A percentile compares a stretch with the other conserved stretches of the same genome.
These are phyloP conservation scores for Elongisporangium undulatum DNA, from an alignment of 352 stramenopile species.

Conservation along the genomic window DNA sequence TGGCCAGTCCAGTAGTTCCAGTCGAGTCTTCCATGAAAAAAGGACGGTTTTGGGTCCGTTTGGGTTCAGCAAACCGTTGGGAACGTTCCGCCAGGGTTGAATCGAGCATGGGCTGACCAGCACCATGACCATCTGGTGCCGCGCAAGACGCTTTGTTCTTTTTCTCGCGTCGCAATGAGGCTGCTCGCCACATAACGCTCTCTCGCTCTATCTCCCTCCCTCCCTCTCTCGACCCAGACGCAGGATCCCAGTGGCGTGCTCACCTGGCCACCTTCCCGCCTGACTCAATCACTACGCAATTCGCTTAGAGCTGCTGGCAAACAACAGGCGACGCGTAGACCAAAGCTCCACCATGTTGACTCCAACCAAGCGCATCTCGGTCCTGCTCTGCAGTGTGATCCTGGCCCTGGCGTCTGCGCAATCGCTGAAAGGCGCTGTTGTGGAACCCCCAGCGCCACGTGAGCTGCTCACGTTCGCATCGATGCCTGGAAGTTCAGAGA, in stretches of 20 bases:
- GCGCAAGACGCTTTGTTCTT: neutral
- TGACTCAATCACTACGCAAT: neutral
- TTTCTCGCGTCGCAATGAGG: neutral
- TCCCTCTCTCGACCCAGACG: neutral
- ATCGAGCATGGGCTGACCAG: no score
- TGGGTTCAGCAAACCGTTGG: neutral
- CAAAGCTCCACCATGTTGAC: neutral
- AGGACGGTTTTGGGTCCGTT: neutral
- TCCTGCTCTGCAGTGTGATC: neutral
- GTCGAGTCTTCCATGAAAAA: neutral
- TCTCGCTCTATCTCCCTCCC: neutral
- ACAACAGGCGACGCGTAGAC: neutral
- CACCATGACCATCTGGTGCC: neutral
- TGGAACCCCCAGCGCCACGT: neutral
- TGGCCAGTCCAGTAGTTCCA: neutral
- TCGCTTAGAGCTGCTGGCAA: neutral
- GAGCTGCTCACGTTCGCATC: neutral
- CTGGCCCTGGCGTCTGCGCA: neutral
- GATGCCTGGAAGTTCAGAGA: neutral
- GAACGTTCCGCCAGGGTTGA: neutral
- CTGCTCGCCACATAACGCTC: neutral
- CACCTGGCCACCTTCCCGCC: neutral
- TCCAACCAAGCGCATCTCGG: neutral
- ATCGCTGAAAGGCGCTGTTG: neutral
- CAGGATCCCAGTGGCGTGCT: neutral